Base-by-base conservation (phyloP, 2,329 filamentous ascomycete genomes). In the Chaetomium strumarium region DNA sequence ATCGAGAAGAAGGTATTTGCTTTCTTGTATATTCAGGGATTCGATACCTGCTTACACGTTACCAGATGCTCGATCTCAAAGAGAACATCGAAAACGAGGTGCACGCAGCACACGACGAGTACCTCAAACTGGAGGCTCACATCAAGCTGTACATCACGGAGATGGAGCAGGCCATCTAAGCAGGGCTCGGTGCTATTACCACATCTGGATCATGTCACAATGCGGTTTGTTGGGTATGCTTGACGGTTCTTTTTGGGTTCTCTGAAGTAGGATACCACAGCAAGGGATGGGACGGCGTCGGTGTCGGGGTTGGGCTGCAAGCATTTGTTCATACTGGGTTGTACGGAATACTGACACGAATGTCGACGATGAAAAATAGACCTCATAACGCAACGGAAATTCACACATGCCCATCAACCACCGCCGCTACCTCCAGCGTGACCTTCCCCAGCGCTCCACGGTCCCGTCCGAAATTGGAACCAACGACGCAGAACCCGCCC, bases 61-160 rank as follows among this genome's bases (percentile, higher is more conserved):
- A 17, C 33, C 58, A 96, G 91, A 99, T 97, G 92, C 84, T 87
- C 44, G 93, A 99, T 70, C 78, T 99, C 61, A 97, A 96, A 67
- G 93, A 97, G 68, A 95, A 93, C 63, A 96, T 99, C 58, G 92
- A 97, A 67, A 91, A 86, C 56, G 93, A 99, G 70, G 86, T 97
- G 9, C 88, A 93, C 66, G 83, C 81, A 51, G 90, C 93, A 1
- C 84, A 95, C 63, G 91, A 95, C 60, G 90, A 97, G 74, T 99
- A 96, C 70, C 79, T 95, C 67, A 96, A 96, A 81, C 86, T 99
- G 83, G 92, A 97, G 70, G 86, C 90, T 36, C 93, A 99, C 67
- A 95, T 99, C 69, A 92, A 91, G 71, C 77, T 97, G 57, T 99
- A 99, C 75, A 95, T 99, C 66, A 95, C 88, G 5, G 93, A 99